These are phyloP conservation scores for Marasmius tenuissimus DNA, from an alignment of 1,284 basidiomycete species.

Conservation along the genomic window DNA sequence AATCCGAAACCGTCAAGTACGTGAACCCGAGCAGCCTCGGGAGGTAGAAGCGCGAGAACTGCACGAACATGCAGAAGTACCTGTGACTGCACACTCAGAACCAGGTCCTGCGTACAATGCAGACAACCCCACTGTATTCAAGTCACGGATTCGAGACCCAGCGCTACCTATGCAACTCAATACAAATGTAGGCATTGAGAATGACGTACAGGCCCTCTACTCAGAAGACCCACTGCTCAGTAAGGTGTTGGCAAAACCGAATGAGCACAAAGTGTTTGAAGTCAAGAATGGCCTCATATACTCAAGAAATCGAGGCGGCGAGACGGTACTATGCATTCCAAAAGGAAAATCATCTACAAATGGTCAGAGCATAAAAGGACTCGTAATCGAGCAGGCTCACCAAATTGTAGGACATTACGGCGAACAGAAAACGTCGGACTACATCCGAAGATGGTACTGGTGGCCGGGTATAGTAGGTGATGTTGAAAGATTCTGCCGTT, in stretches of 20 bases:
- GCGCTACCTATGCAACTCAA: no score
- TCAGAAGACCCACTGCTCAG: no score
- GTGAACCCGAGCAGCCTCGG: not conserved
- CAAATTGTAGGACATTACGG: constrained; percentile 25
- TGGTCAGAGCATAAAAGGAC: constrained; percentile 12
- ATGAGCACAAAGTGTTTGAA: no score
- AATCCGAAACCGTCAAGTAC: not conserved
- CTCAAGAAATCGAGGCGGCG: no score
- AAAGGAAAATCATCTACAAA: not conserved
- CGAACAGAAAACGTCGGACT: constrained; percentile 20
- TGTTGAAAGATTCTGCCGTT: constrained; percentile 18
- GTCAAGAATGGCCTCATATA: no score
- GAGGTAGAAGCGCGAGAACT: not conserved
- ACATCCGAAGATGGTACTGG: constrained; percentile 31
- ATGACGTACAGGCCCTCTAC: no score
- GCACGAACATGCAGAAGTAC: not conserved
- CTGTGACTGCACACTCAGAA: not conserved
- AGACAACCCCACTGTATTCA: no score
- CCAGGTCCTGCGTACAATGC: no score
- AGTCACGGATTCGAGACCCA: no score
- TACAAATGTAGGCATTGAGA: no score
- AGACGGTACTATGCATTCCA: not conserved
- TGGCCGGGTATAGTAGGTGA: constrained; percentile 28
- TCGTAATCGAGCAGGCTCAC: constrained; percentile 26
- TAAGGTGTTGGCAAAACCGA: no score